Evolutionary conservation across 2,329 filamentous ascomycete species (phyloP).

Genomic region (Talaromyces funiculosus): DNA sequence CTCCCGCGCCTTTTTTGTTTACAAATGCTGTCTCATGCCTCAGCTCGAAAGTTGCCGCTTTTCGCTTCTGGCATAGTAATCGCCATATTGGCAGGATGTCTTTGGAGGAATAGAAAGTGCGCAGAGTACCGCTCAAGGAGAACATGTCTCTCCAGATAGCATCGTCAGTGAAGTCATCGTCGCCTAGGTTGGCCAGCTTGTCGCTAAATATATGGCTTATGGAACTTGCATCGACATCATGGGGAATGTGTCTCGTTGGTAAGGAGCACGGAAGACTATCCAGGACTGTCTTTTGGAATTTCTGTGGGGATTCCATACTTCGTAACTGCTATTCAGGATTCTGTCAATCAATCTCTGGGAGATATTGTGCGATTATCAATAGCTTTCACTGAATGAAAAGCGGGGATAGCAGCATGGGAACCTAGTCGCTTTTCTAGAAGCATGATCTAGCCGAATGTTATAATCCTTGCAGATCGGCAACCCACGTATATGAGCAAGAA

Average conservation of each 20-base stretch:
- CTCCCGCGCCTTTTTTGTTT: background rate
- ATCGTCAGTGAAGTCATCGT: constrained; percentile 15
- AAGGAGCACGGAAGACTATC: constrained; percentile 19
- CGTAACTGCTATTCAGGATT: too few species aligned
- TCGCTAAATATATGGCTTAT: constrained; percentile 7
- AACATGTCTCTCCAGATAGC: constrained; percentile 25
- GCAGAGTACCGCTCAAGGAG: constrained; percentile 21
- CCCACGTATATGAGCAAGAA: too few species aligned
- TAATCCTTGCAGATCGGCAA: too few species aligned
- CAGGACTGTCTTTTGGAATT: background rate
- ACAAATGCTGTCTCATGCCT: constrained; percentile 13
- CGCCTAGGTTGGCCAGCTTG: constrained; percentile 7
- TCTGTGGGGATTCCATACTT: background rate
- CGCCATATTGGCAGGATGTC: constrained; percentile 20
- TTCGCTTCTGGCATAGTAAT: constrained; percentile 6
- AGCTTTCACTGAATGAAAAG: too few species aligned
- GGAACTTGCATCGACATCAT: constrained; percentile 14
- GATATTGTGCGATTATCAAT: too few species aligned
- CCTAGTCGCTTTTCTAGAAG: too few species aligned
- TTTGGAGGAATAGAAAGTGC: constrained; percentile 20
- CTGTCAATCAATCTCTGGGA: too few species aligned
- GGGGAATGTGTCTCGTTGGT: constrained; percentile 16
- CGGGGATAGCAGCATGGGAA: background rate
- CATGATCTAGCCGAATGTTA: too few species aligned
- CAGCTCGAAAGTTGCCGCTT: constrained; percentile 12